These are phyloP conservation scores for Boechera stricta DNA, from an alignment of 345 rosid species.

Conservation along the genomic window DNA sequence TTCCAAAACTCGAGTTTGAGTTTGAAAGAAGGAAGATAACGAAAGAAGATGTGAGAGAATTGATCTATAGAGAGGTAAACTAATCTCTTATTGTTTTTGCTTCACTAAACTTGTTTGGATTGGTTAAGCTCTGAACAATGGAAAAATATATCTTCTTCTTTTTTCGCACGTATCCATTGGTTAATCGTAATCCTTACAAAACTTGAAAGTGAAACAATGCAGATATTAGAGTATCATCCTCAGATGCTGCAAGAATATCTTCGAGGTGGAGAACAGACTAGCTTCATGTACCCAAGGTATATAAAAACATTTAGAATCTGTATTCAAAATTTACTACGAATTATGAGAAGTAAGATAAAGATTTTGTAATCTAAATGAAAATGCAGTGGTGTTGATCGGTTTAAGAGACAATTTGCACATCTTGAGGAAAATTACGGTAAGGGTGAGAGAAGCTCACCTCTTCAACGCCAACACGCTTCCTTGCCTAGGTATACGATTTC, in stretches of 20 bases:
- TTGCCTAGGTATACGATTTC: conserved; percentile 71
- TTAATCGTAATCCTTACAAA: neutral
- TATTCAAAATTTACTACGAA: neutral
- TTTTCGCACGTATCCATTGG: neutral
- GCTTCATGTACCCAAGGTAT: conserved; percentile 99
- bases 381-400: conserved; percentile 94
- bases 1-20: conserved; percentile 95
- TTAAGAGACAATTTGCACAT: conserved; percentile 98
- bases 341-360: neutral
- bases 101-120: neutral
- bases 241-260: conserved; percentile 95
- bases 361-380: conserved; percentile 2
- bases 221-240: conserved; percentile 98
- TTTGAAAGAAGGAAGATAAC: conserved; percentile 92
- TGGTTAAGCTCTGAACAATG: conserved; percentile 17
- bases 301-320: neutral
- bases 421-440: conserved; percentile 87
- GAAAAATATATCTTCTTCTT: neutral
- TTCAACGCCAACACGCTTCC: conserved; percentile 92
- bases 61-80: conserved; percentile 93
- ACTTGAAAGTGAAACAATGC: conserved; percentile 37
- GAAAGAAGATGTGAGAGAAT: conserved; percentile 94
- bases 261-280: conserved; percentile 92
- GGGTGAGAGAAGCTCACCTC: conserved; percentile 81
- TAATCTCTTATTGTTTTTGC: neutral